These are phyloP conservation scores for Pythium vanterpoolii DNA, from an alignment of 352 stramenopile genomes.

Conservation along the genomic window DNA sequence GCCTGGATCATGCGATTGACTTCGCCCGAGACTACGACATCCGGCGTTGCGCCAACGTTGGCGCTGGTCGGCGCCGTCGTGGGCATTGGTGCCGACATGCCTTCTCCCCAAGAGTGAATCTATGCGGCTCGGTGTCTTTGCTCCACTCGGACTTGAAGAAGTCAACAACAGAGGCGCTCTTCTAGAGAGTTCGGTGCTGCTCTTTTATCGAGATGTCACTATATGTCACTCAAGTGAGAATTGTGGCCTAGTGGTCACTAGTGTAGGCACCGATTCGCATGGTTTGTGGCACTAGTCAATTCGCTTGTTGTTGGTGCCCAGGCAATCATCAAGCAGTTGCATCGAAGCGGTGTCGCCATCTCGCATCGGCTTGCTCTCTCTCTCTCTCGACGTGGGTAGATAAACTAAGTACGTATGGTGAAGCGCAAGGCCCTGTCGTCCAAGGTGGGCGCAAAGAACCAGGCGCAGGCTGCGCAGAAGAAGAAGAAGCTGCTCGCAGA, in stretches of 20 bases:
- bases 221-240: background rate
- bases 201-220: slow-evolving; percentile 17
- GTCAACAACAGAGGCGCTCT: background rate
- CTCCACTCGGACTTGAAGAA: slow-evolving; percentile 15
- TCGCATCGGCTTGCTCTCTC: background rate
- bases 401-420: slow-evolving; percentile 20
- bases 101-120: no score
- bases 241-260: background rate
- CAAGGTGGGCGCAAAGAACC: slow-evolving; percentile 24
- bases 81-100: background rate
- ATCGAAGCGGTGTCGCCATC: slow-evolving; percentile 19
- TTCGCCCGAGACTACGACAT: slow-evolving; percentile 50
- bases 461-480: slow-evolving; percentile 41
- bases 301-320: slow-evolving; percentile 23
- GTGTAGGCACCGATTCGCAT: background rate
- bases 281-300: slow-evolving; percentile 15
- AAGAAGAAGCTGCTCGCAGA: slow-evolving; percentile 60
- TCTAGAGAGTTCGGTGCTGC: slow-evolving; percentile 4
- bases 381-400: background rate
- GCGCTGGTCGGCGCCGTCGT: background rate
- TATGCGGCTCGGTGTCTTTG: slow-evolving; percentile 9
- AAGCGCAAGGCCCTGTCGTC: slow-evolving; percentile 46
- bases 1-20: slow-evolving; percentile 86
- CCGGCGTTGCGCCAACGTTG: slow-evolving; percentile 22
- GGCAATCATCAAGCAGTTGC: slow-evolving; percentile 14